Evolutionary conservation across 345 rosid species (phyloP), one percentile per base, ranked within the genome.

Genomic region (Populus ilicifolia): DNA sequence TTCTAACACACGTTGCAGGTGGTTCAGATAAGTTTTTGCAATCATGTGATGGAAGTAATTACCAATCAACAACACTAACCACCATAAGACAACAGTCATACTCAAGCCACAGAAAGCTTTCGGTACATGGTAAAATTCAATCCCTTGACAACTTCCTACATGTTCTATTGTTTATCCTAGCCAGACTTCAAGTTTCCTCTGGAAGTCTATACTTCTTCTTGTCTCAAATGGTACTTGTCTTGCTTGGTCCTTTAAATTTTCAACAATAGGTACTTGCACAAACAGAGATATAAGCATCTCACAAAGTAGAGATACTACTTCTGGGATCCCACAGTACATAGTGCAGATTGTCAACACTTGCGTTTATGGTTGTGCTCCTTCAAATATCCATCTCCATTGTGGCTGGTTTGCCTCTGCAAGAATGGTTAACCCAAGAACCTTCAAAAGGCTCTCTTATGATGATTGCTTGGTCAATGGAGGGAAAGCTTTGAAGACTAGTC

Each of bases 331-430:
- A 56, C 85, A 84, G 69, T 89, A 71, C 84, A 79, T 82, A 66
- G 89, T 89, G 9, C 88, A 86, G 81, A 89, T 89, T n/a, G 75
- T 85, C 63, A 89, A 85, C 84, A 84, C 88, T 2, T 89, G 89
- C 54, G 72, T 81, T 46, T 77, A 83, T 13, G 78, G 85, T 6
- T 88, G 92, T 77, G 79, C 83, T 39, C 87, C 90, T 52, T 83
- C 87, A 33, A 69, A 78, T 30, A 84, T 89, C 67, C 91, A 83
- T 78, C 80, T 89, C 29, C 88, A 85, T 18, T 88, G 92, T 46
- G 89, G 89, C 13, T 88, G 89, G 91, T 89, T 89, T 81, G 89
- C 89, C 29, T 88, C 91, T 44, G 89, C 85, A 14, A 86, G 88
- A 81, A 52, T 86, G 30, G 84, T 88, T 6, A 84, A 82, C 76